Evolutionary conservation across 176 grass and related monocot genomes (phyloP), one percentile per base, ranked within the genome.

Genomic region (Aegilops speltoides): DNA sequence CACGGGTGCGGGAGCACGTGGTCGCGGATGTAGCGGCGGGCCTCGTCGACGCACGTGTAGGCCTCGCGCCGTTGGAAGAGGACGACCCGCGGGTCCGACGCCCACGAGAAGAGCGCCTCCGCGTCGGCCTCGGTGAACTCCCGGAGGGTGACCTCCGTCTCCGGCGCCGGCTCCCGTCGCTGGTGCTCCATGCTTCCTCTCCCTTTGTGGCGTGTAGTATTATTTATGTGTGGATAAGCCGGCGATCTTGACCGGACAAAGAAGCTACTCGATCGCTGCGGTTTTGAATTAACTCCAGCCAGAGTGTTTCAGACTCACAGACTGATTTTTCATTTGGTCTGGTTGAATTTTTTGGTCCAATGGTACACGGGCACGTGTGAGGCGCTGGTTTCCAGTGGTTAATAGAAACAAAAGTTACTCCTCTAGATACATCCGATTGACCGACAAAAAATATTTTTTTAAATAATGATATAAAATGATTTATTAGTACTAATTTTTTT

Each of bases 1-100:
- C 87, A 98, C 1, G 95, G 95, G 83, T 95, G 93, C 34, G 93
- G 75, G 24, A 98, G 89, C 76, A 98, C 28, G 59, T 93, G 87
- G 64, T 68, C 81, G 25, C 74, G 57, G 68, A 97, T 91, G 91
- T 93, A 95, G 82, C 70, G 87, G 77, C 77, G 89, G 14, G 93
- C 95, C 50, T 93, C 68, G 77, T 87, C 79, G 0, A 57, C 13
- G 85, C 71, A 24, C 22, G 69, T 6, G 78, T 84, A 88, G 11
- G 95, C 82, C 8, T 87, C 73, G 20, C 93, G 95, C 66, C 93
- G 91, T 60, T 94, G 95, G 95, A 95, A 97, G 26, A 73, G 85
- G 25, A 52, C 85, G 33, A 95, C 87, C 22, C 79, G 89, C 22
- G 87, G 89, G 76, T 98, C 91, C 0, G 91, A 91, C 46, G 85